phyloP scores from a whole-genome alignment of 202 grass and related monocot genomes.

The Panicum virgatum region DNA sequence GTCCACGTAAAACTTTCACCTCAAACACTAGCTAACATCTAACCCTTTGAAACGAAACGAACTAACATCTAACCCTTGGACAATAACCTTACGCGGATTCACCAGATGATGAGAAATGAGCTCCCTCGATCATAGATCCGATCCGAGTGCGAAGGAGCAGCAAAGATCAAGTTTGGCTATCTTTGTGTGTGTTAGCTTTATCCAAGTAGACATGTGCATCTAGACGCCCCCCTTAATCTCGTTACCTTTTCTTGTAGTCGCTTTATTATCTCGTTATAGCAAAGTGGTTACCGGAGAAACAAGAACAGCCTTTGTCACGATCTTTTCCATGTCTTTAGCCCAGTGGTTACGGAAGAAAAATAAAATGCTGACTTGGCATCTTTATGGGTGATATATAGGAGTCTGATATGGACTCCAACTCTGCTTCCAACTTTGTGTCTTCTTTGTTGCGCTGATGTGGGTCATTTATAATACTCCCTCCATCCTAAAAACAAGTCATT shows the following conservation, averaged over 20 bases:
- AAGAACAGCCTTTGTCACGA: not conserved
- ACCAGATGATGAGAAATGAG: no score
- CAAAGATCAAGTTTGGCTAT: not conserved
- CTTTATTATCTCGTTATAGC: no score
- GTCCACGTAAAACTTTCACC: no score
- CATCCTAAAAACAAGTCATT: no score
- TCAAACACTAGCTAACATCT: no score
- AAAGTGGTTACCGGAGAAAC: not conserved
- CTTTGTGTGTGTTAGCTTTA: not conserved
- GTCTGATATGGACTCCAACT: not conserved
- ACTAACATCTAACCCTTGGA: no score
- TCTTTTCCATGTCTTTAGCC: not conserved
- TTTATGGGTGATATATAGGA: not conserved
- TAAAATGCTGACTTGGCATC: not conserved
- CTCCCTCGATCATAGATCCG: no score
- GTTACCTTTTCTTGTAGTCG: no score
- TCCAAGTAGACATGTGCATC: no score
- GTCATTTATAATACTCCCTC: not conserved
- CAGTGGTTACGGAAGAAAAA: not conserved
- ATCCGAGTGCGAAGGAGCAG: not conserved
- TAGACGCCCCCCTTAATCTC: no score
- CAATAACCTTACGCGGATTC: no score
- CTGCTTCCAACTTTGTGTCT: not conserved
- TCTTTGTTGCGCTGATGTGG: not conserved
- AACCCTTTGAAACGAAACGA: no score